Percentiles rank a stretch among this genome's conserved stretches.
Evolutionary conservation across 495 filamentous ascomycete species (phyloP).

Genomic region (Talaromyces ruber): DNA sequence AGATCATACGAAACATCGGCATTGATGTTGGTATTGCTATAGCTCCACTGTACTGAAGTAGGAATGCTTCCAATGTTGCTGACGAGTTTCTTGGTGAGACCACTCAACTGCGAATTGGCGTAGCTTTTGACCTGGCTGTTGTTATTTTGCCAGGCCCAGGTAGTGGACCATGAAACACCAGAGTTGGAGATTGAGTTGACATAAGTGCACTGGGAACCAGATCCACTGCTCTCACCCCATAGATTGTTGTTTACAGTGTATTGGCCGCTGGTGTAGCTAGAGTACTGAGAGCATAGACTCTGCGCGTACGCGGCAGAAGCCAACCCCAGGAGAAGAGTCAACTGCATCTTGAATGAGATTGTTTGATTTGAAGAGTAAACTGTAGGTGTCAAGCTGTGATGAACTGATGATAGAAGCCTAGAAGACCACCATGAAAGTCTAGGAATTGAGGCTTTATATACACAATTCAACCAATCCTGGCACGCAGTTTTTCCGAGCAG

Average conservation of each 20-base stretch:
- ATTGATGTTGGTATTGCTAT: slow-evolving; percentile 25
- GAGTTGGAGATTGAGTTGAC: slow-evolving; percentile 19
- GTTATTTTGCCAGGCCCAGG: slow-evolving; percentile 35
- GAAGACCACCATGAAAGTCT: background rate
- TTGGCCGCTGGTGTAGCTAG: slow-evolving; percentile 17
- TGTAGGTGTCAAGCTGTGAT: background rate
- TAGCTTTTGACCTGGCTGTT: slow-evolving; percentile 38
- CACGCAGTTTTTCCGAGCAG: background rate
- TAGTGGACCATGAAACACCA: slow-evolving; percentile 27
- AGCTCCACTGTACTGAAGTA: slow-evolving; percentile 28
- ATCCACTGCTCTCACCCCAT: slow-evolving; percentile 27
- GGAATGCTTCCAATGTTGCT: slow-evolving; percentile 26
- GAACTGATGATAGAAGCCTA: background rate
- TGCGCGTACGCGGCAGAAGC: slow-evolving; percentile 8
- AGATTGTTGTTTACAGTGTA: slow-evolving; percentile 41
- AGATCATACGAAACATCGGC: slow-evolving; percentile 41
- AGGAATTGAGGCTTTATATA: background rate
- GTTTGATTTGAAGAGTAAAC: background rate
- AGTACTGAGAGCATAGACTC: slow-evolving; percentile 31
- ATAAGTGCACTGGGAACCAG: slow-evolving; percentile 35
- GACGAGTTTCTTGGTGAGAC: slow-evolving; percentile 22
- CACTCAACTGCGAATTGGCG: slow-evolving; percentile 20
- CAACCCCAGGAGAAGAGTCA: slow-evolving; percentile 1
- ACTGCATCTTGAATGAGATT: slow-evolving; percentile 4
- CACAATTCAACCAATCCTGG: background rate